These are phyloP conservation scores for Pyricularia sp. DNA, from an alignment of 2,329 filamentous ascomycete genomes.

Conservation along the genomic window DNA sequence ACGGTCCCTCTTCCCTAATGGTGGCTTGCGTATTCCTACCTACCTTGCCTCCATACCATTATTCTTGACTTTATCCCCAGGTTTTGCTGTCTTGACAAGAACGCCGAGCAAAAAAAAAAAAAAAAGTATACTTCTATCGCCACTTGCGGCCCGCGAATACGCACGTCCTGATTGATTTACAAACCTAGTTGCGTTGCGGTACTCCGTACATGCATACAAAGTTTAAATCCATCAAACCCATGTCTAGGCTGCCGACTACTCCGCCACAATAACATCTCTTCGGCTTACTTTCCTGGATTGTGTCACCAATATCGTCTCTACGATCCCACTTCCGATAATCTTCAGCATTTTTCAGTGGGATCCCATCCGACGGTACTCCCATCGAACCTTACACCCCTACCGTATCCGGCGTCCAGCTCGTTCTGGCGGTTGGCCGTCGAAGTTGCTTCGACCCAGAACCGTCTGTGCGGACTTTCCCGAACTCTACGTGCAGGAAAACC, in stretches of 20 bases:
- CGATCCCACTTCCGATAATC: background rate
- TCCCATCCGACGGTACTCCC: background rate
- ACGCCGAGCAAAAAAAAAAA: background rate
- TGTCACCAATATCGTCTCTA: background rate
- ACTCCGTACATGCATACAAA: background rate
- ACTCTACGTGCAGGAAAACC: background rate
- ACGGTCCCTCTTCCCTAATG: background rate
- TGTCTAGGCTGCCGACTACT: background rate
- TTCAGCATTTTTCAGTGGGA: background rate
- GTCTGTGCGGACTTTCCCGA: background rate
- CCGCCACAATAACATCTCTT: background rate
- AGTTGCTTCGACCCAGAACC: background rate
- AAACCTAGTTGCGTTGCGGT: background rate
- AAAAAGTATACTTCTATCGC: background rate
- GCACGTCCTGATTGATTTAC: background rate
- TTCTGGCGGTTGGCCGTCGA: background rate
- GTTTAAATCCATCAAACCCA: background rate
- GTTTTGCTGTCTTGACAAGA: background rate
- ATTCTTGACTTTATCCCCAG: background rate
- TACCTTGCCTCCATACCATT: background rate
- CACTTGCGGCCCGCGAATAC: background rate
- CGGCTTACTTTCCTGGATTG: background rate
- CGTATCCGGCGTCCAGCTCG: background rate
- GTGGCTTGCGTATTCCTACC: background rate
- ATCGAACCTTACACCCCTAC: background rate